These are phyloP conservation scores for Candida andamanensis DNA, from an alignment of 805 yeast genomes.

Conservation along the genomic window DNA sequence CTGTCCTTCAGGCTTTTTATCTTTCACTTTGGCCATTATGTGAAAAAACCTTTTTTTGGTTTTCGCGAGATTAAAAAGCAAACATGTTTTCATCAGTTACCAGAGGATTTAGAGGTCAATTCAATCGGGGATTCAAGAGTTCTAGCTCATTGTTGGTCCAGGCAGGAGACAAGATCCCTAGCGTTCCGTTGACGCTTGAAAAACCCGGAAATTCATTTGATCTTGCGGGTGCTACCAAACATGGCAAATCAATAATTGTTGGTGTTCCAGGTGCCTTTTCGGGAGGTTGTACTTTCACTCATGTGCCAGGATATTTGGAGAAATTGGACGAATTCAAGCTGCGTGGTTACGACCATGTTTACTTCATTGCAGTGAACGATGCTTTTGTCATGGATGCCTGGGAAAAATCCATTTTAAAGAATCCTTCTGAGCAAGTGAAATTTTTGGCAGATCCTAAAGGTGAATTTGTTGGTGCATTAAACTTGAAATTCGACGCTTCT, in stretches of 20 bases:
- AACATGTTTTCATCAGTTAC: background rate
- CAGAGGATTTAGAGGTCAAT: constrained; percentile 5
- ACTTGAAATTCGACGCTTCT: constrained; percentile 68
- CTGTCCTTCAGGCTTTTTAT: constrained; percentile 8
- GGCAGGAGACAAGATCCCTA: constrained; percentile 62
- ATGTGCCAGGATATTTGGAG: constrained; percentile 68
- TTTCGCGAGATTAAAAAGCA: too few relatives aligned
- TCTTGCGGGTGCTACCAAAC: constrained; percentile 42
- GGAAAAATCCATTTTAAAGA: constrained; percentile 44
- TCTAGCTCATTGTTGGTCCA: constrained; percentile 18
- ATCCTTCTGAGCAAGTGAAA: constrained; percentile 33
- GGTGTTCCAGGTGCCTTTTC: constrained; percentile 66
- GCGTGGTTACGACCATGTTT: constrained; percentile 62
- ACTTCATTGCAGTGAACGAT: constrained; percentile 78
- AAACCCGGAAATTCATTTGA: constrained; percentile 62
- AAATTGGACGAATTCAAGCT: constrained; percentile 46
- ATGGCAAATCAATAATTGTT: constrained; percentile 31
- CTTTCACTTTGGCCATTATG: constrained; percentile 8
- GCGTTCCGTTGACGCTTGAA: constrained; percentile 48
- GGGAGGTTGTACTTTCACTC: constrained; percentile 69
- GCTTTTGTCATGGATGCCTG: constrained; percentile 82
- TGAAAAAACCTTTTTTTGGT: too few relatives aligned
- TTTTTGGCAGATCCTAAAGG: constrained; percentile 80
- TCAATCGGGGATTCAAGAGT: constrained; percentile 5
- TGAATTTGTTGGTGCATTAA: constrained; percentile 61